phyloP scores from a whole-genome alignment of 176 grass and related monocot genomes.

The Eragrostis curvula region DNA sequence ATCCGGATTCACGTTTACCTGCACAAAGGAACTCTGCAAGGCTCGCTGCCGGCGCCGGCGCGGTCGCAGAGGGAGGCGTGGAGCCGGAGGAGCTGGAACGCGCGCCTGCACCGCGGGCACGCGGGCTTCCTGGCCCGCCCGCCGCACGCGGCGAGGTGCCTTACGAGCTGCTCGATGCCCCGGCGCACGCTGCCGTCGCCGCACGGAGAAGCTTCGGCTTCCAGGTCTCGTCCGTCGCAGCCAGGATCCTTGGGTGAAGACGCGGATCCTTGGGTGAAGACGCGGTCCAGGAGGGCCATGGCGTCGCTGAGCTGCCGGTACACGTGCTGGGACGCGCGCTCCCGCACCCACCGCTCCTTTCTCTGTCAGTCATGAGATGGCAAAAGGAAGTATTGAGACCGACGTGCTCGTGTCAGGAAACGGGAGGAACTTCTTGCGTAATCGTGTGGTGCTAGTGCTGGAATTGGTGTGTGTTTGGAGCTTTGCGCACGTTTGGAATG shows the following conservation, averaged over 20 bases:
- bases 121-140: conserved; percentile 17
- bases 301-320: conserved; percentile 71
- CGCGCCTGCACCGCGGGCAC: conserved; percentile 65
- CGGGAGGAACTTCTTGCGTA: neutral
- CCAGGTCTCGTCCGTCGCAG: neutral
- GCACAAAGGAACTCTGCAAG: conserved; percentile 68
- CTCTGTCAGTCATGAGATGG: conserved; percentile 44
- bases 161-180: conserved; percentile 50
- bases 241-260: too few species aligned
- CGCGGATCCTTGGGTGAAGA: conserved; percentile 17
- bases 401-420: neutral
- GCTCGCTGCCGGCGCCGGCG: neutral
- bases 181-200: conserved; percentile 30
- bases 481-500: too few species aligned
- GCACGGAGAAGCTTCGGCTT: neutral
- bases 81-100: conserved; percentile 65
- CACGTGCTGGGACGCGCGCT: conserved; percentile 49
- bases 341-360: conserved; percentile 57
- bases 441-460: neutral
- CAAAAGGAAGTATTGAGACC: neutral
- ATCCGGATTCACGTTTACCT: conserved; percentile 44
- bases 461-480: neutral
- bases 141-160: conserved; percentile 58
- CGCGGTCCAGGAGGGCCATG: conserved; percentile 57
- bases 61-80: conserved; percentile 69